Base-by-base conservation (phyloP, 345 rosid species). In the Eucalyptus coolabah region DNA sequence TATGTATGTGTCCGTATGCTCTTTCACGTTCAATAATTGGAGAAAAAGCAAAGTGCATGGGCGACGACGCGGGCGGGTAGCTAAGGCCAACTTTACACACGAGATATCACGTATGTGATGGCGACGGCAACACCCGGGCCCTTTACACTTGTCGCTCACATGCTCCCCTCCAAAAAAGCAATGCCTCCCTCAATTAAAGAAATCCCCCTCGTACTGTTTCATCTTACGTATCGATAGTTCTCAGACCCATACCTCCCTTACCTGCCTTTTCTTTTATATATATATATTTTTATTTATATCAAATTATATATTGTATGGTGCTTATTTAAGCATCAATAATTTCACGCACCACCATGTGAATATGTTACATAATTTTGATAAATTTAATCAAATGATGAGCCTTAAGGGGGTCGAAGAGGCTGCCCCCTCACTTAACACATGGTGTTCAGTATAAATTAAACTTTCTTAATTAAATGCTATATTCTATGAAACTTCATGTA, bases 271-370 rank as follows among this genome's bases (percentile, higher is more conserved):
- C 2, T 32, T 16, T 28, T 12, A 1, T 65, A 7, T 15, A 7
- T 15, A 6, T 30, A 5, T 3, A 2, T 6, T 1, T 6, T 1
- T 77, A 21, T 11, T 11, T 77, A 12, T 40, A 3, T 21, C 2
- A 0, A 21, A 11, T 40, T 40, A 40, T 77, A 6, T 77, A 40
- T 77, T 21, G 30, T 77, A 40, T 6, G 30, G 47, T 12, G 30
- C 85, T 77, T 77, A 40, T 23, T 77, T 77, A 40, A 40, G 30
- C 47, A 77, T 21, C 47, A 21, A 77, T 37, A 40, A 77, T 77
- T 18, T 21, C 1, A 26, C 1, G 47, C 16, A 12, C 30, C 47
- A 21, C 85, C 85, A 23, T 12, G 47, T 40, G 47, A 77, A 40
- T 21, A 40, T 21, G 85, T 40, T 5, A 40, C 85, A 40, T 37